A percentile compares a stretch with the other conserved stretches of the same genome.
These are phyloP conservation scores for Dianthus caryophyllus DNA, from an alignment of 148 eudicot species.

Conservation along the genomic window DNA sequence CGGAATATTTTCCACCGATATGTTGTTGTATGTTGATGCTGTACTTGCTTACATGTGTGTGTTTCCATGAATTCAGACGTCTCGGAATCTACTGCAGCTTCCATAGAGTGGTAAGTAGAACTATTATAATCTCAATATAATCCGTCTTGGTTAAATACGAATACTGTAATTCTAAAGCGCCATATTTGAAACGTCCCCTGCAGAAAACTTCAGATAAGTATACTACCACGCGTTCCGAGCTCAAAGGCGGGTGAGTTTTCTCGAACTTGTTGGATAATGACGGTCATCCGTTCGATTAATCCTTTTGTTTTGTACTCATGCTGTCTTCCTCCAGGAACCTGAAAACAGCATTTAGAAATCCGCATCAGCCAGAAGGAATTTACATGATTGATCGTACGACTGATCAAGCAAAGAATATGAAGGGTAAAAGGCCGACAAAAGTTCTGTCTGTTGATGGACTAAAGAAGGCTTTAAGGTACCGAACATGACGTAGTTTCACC, in stretches of 20 bases:
- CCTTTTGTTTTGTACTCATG: not conserved
- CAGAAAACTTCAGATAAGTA: conserved; percentile 74
- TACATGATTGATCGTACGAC: conserved; percentile 60
- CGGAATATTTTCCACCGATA: not conserved
- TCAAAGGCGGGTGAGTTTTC: conserved; percentile 82
- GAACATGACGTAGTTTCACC: not conserved
- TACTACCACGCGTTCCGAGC: conserved; percentile 60
- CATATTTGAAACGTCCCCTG: conserved; percentile 3
- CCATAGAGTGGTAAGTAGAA: conserved; percentile 64
- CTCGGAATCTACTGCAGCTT: conserved; percentile 65
- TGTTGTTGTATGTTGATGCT: conserved; percentile 2
- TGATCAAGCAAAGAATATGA: conserved; percentile 37
- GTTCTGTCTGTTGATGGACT: conserved; percentile 79
- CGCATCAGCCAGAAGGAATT: conserved; percentile 58
- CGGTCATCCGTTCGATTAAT: not conserved
- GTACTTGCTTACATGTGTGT: conserved; percentile 7
- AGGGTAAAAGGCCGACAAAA: conserved; percentile 45
- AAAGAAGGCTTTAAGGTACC: conserved; percentile 79
- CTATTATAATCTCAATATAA: not conserved
- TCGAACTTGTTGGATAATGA: not conserved
- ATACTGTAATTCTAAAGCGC: not conserved
- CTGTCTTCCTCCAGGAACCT: conserved; percentile 51
- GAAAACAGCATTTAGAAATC: conserved; percentile 66
- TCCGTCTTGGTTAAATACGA: not conserved
- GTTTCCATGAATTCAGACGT: conserved; percentile 52